Evolutionary conservation across 1,284 basidiomycete genomes (phyloP).

Genomic region (Pisolithus thermaeus): DNA sequence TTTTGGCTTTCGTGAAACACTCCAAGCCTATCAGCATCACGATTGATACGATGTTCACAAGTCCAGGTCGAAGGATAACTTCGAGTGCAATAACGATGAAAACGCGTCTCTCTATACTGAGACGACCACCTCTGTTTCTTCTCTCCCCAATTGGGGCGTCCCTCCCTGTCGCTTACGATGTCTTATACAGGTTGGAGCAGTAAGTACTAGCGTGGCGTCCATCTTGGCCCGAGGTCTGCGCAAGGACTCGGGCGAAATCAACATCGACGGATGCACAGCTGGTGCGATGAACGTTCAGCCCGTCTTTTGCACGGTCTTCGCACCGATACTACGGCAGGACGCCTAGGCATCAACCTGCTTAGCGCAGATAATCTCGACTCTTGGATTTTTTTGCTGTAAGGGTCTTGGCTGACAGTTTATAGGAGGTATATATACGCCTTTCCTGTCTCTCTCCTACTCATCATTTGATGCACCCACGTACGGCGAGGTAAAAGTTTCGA

Average conservation of each 20-base stretch:
- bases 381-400: conserved; percentile 67
- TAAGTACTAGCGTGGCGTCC: conserved; percentile 43
- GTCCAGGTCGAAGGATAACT: no score
- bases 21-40: no score
- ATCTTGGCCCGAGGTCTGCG: conserved; percentile 45
- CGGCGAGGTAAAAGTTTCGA: conserved; percentile 66
- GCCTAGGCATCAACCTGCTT: conserved; percentile 60
- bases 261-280: conserved; percentile 56
- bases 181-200: conserved; percentile 7
- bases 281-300: conserved; percentile 40
- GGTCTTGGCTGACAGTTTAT: conserved; percentile 73
- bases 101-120: conserved; percentile 6
- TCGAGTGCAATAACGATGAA: background rate
- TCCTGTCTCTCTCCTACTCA: background rate
- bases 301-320: background rate
- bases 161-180: background rate
- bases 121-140: conserved; percentile 25
- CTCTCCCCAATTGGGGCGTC: conserved; percentile 2
- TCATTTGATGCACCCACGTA: conserved; percentile 5
- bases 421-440: conserved; percentile 42
- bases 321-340: conserved; percentile 5
- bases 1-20: no score
- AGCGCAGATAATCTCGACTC: conserved; percentile 67
- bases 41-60: no score
- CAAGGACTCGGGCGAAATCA: conserved; percentile 70